phyloP scores from a whole-genome alignment of 768 basidiomycete genomes.

The Tylopilus plumbeoviolaceoides region DNA sequence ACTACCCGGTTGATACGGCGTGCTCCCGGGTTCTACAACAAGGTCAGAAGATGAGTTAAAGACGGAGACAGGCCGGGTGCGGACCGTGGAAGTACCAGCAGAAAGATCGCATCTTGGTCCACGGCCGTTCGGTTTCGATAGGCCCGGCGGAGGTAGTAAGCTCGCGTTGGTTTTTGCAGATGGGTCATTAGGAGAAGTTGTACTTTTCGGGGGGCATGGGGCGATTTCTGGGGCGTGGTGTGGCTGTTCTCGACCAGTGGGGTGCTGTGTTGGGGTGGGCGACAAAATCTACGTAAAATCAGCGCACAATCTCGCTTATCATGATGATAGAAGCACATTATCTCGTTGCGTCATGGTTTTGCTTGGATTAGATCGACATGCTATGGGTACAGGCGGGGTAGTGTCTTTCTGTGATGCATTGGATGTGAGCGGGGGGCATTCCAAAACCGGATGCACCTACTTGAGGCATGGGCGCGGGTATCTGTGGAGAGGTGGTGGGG shows the following conservation, averaged over 20 bases:
- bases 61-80: not conserved
- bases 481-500: not conserved
- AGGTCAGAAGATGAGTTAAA: not conserved
- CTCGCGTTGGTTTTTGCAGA: not conserved
- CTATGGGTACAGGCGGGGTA: not conserved
- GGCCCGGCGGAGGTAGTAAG: slow-evolving; percentile 11
- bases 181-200: not conserved
- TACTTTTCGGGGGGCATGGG: not conserved
- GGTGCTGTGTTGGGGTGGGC: slow-evolving; percentile 2
- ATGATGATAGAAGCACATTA: slow-evolving; percentile 1
- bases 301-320: not conserved
- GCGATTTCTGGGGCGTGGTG: not conserved
- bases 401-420: not conserved
- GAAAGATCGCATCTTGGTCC: not conserved
- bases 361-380: not conserved
- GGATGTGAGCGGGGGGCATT: not conserved
- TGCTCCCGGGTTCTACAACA: slow-evolving; percentile 3
- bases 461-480: not conserved
- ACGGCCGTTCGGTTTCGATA: not conserved
- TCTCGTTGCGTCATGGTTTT: not conserved
- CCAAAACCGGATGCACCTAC: not conserved
- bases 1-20: not conserved
- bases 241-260: not conserved
- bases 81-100: not conserved
- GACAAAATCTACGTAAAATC: slow-evolving; percentile 5